A percentile compares a stretch with the other conserved stretches of the same genome.
Evolutionary conservation across 2,329 filamentous ascomycete species (phyloP).

Genomic region (Aspergillus sp.): DNA sequence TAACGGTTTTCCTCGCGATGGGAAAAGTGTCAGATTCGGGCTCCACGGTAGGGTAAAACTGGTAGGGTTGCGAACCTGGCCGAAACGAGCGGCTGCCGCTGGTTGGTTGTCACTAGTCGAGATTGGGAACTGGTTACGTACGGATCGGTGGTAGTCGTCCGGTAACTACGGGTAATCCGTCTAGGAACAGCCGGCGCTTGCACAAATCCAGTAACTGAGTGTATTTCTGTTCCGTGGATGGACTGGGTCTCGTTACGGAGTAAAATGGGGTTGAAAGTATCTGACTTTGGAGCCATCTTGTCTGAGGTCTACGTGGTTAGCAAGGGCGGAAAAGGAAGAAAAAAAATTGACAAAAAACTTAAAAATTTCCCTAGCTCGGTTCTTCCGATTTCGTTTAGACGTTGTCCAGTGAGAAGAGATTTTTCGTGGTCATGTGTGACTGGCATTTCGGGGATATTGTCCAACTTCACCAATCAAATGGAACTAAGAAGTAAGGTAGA

Average conservation of each 20-base stretch:
- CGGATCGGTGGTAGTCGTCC: constrained; percentile 6
- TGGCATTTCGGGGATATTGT: neutral
- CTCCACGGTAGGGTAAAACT: constrained; percentile 10
- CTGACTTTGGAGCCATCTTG: neutral
- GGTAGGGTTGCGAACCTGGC: constrained; percentile 5
- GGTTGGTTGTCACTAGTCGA: neutral
- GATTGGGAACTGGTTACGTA: constrained; percentile 5
- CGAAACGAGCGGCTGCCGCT: constrained; percentile 16
- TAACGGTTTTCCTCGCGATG: constrained; percentile 34
- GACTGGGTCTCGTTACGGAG: neutral
- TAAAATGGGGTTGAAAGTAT: neutral
- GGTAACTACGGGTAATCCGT: constrained; percentile 9
- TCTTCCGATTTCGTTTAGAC: neutral
- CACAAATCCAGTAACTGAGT: neutral
- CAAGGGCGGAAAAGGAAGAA: too few relatives aligned
- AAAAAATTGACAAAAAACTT: neutral
- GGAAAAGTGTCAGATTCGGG: constrained; percentile 17
- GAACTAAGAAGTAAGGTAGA: neutral
- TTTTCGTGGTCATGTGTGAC: neutral
- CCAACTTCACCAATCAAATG: neutral
- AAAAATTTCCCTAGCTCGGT: neutral
- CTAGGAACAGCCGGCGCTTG: constrained; percentile 8
- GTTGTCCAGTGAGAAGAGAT: neutral
- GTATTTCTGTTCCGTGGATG: neutral
- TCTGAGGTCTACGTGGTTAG: neutral